These are phyloP conservation scores for Aegle marmelos DNA, from an alignment of 345 rosid genomes.

Conservation along the genomic window DNA sequence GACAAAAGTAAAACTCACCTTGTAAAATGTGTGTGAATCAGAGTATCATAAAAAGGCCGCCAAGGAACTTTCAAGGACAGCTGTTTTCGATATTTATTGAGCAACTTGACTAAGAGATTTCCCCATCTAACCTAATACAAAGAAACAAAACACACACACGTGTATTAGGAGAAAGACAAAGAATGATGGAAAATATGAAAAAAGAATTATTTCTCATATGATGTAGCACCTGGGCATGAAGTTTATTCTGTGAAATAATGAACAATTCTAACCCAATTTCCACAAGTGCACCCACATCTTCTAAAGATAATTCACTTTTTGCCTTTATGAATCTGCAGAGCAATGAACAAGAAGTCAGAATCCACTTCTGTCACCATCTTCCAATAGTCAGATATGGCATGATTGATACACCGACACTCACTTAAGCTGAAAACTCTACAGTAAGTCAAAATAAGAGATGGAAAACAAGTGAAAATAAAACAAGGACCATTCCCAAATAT, in stretches of 20 bases:
- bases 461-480: not conserved
- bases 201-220: slow-evolving; percentile 4
- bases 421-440: not conserved
- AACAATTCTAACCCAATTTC: slow-evolving; percentile 73
- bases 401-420: not conserved
- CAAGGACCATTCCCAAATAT: not conserved
- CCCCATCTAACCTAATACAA: slow-evolving; percentile 94
- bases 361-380: not conserved
- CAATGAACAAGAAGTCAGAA: slow-evolving; percentile 2
- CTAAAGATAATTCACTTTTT: slow-evolving; percentile 76
- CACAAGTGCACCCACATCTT: slow-evolving; percentile 67
- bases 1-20: slow-evolving; percentile 41
- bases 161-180: slow-evolving; percentile 10
- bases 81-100: slow-evolving; percentile 76
- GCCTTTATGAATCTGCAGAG: slow-evolving; percentile 79
- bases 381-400: not conserved
- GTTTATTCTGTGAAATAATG: slow-evolving; percentile 63
- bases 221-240: slow-evolving; percentile 72
- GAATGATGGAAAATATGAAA: slow-evolving; percentile 11
- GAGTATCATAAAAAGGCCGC: slow-evolving; percentile 90
- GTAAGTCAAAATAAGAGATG: not conserved
- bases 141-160: not conserved
- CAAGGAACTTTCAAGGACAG: slow-evolving; percentile 71
- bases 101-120: slow-evolving; percentile 65
- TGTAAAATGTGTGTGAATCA: slow-evolving; percentile 80